Percentiles rank a stretch among this genome's conserved stretches.
These are phyloP conservation scores for Malus fusca DNA, from an alignment of 306 rosid genomes.

Conservation along the genomic window DNA sequence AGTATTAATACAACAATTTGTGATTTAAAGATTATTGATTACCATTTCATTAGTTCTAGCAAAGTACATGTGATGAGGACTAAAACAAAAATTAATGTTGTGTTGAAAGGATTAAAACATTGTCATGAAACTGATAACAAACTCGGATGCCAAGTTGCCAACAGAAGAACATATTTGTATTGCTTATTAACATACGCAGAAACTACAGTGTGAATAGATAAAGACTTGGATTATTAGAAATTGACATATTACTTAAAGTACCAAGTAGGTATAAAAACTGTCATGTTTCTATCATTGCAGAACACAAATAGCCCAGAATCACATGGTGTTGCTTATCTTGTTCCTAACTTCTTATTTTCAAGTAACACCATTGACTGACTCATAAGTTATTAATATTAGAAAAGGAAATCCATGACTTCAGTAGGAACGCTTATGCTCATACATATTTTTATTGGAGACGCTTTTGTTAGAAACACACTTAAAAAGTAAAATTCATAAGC, in stretches of 20 bases:
- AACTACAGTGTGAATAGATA: not conserved
- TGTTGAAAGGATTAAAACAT: not conserved
- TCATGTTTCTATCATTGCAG: not conserved
- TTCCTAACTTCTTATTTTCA: not conserved
- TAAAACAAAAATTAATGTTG: not conserved
- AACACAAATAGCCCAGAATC: not conserved
- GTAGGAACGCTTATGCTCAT: no score
- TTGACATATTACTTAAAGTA: not conserved
- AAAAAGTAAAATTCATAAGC: no score
- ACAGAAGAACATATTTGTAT: not conserved
- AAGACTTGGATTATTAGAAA: no score
- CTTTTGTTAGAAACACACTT: no score
- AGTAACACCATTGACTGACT: constrained; percentile 6
- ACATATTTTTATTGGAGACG: no score
- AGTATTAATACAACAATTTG: not conserved
- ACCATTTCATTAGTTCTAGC: no score
- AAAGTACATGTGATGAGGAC: no score
- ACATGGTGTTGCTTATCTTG: constrained; percentile 1
- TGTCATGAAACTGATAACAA: not conserved
- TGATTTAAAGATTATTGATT: no score
- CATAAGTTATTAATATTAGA: not conserved
- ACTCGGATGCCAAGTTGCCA: not conserved
- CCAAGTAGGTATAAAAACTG: not conserved
- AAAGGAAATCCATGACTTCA: not conserved
- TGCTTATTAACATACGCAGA: not conserved